A percentile compares a stretch with the other conserved stretches of the same genome.
Conservation (phyloP, 371 early-diverging fungal species). For the Actinomucor elegans region DNA sequence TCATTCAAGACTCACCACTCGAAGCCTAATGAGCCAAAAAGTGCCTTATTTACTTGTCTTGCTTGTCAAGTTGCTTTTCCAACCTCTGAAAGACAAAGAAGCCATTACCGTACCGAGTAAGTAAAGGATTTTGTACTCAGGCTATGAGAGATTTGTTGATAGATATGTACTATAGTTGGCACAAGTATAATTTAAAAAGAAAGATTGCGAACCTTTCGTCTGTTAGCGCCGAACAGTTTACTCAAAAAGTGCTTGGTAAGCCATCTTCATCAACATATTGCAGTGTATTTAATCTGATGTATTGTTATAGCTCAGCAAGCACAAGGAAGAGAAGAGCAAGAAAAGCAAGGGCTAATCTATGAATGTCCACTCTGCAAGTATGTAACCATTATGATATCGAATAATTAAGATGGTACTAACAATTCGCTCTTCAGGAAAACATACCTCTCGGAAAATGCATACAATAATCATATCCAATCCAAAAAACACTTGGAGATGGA, state of each 20-base stretch:
- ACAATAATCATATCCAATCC: slow-evolving; percentile 81
- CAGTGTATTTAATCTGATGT: neutral
- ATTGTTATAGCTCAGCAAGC: slow-evolving; percentile 42
- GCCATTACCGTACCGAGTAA: slow-evolving; percentile 80
- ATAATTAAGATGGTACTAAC: neutral
- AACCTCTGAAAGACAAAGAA: slow-evolving; percentile 75
- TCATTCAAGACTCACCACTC: neutral
- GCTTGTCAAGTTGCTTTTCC: slow-evolving; percentile 85
- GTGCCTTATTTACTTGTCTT: slow-evolving; percentile 57
- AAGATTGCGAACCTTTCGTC: slow-evolving; percentile 77
- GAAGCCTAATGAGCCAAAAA: slow-evolving; percentile 5
- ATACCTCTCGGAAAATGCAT: slow-evolving; percentile 80
- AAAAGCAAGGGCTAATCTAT: slow-evolving; percentile 33
- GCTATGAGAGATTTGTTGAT: no score
- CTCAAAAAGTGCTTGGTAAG: slow-evolving; percentile 54
- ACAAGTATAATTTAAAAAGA: slow-evolving; percentile 87
- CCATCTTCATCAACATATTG: neutral
- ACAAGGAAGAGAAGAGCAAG: slow-evolving; percentile 32
- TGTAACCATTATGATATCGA: neutral
- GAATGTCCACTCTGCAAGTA: slow-evolving; percentile 44
- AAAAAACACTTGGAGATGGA: slow-evolving; percentile 89
- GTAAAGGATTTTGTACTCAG: neutral
- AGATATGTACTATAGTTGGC: slow-evolving; percentile 67
- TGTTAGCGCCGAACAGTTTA: slow-evolving; percentile 71
- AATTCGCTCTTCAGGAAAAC: slow-evolving; percentile 43